Conservation (phyloP, 768 basidiomycete species). For the Xerocomellus chrysenteron region DNA sequence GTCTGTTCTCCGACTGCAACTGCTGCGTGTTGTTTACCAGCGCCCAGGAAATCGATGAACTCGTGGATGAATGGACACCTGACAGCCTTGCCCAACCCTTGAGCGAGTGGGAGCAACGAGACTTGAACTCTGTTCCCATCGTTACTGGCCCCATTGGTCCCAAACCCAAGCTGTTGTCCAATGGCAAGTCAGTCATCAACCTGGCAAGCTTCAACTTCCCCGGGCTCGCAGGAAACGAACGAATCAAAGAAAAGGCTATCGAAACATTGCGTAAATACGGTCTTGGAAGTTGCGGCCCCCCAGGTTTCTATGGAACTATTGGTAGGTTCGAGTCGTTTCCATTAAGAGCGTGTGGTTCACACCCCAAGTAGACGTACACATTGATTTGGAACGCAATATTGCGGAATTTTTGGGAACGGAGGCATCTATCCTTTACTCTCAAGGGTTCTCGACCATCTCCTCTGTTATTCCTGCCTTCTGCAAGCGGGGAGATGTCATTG, state of each 20-base stretch:
- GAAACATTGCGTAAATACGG: constrained; percentile 88
- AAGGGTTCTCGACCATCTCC: constrained; percentile 87
- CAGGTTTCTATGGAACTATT: constrained; percentile 95
- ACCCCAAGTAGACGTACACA: constrained; percentile 74
- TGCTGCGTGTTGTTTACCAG: not conserved
- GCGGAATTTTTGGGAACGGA: constrained; percentile 91
- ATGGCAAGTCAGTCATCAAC: constrained; percentile 77
- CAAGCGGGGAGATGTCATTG: constrained; percentile 96
- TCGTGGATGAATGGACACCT: constrained; percentile 94
- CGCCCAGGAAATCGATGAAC: constrained; percentile 87
- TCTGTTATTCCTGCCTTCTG: constrained; percentile 97
- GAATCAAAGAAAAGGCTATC: constrained; percentile 81
- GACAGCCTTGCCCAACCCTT: constrained; percentile 75
- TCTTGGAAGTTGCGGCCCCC: constrained; percentile 92
- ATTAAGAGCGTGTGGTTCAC: not conserved
- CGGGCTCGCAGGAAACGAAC: constrained; percentile 84
- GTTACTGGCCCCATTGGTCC: constrained; percentile 80
- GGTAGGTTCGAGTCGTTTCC: constrained; percentile 49
- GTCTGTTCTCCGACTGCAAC: constrained; percentile 40
- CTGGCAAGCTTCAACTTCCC: constrained; percentile 91
- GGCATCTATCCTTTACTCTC: constrained; percentile 87
- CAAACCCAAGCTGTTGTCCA: constrained; percentile 72
- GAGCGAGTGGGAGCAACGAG: constrained; percentile 55
- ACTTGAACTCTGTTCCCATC: constrained; percentile 74
- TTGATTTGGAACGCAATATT: constrained; percentile 83